These are phyloP conservation scores for Sophora flavescens DNA, from an alignment of 306 rosid genomes.

Conservation along the genomic window DNA sequence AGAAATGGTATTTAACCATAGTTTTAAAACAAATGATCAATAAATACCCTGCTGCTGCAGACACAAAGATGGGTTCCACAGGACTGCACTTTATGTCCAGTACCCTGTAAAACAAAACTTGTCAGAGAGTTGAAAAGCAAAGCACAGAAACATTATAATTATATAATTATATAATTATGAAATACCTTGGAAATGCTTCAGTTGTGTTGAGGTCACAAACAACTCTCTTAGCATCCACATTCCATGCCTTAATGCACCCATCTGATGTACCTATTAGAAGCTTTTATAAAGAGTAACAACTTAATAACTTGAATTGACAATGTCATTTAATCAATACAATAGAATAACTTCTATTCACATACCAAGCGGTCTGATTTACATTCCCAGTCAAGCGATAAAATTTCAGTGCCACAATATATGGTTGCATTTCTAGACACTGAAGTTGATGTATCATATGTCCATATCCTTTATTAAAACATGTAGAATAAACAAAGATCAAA, in stretches of 20 bases:
- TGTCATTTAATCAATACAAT: slow-evolving; percentile 34
- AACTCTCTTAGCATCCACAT: slow-evolving; percentile 95
- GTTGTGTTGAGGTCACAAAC: slow-evolving; percentile 93
- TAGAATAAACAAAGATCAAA: slow-evolving; percentile 32
- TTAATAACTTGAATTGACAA: slow-evolving; percentile 43
- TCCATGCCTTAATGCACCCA: slow-evolving; percentile 96
- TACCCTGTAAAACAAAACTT: slow-evolving; percentile 63
- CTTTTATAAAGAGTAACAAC: slow-evolving; percentile 65
- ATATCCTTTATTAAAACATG: slow-evolving; percentile 68
- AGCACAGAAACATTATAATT: slow-evolving; percentile 28
- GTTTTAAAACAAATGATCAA: slow-evolving; percentile 27
- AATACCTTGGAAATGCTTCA: slow-evolving; percentile 85
- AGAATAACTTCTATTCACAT: slow-evolving; percentile 50
- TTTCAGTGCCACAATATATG: slow-evolving; percentile 93
- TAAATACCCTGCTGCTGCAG: slow-evolving; percentile 93
- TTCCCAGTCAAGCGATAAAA: slow-evolving; percentile 95
- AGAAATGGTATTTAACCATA: slow-evolving; percentile 22
- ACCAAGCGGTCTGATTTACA: slow-evolving; percentile 97
- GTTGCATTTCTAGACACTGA: slow-evolving; percentile 96
- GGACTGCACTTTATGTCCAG: slow-evolving; percentile 98
- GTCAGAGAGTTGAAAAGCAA: slow-evolving; percentile 32
- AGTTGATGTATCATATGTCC: slow-evolving; percentile 93
- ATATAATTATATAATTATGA: slow-evolving; percentile 22
- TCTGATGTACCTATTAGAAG: slow-evolving; percentile 96
- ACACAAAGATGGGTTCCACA: slow-evolving; percentile 90